These are phyloP conservation scores for Sicyos edulis DNA, from an alignment of 306 rosid genomes.

Conservation along the genomic window DNA sequence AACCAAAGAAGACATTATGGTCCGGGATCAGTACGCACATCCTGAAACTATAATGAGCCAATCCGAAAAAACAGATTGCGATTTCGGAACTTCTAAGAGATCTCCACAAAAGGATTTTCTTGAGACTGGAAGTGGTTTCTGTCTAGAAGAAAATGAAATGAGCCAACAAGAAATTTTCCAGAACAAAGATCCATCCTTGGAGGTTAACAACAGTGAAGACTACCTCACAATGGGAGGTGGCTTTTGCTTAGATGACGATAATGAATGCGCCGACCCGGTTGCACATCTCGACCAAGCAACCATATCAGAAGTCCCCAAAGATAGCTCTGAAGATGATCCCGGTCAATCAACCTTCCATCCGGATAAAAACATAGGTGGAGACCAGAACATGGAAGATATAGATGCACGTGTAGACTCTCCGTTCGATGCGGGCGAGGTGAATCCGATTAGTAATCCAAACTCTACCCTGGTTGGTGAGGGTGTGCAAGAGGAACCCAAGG, in stretches of 20 bases:
- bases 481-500: constrained; percentile 27
- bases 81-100: constrained; percentile 22
- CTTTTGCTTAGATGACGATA: constrained; percentile 46
- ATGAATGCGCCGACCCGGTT: constrained; percentile 24
- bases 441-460: constrained; percentile 20
- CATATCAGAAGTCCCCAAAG: constrained; percentile 11
- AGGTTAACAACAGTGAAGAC: constrained; percentile 29
- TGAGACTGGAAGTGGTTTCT: constrained; percentile 39
- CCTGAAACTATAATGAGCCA: constrained; percentile 28
- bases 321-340: constrained; percentile 22
- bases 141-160: constrained; percentile 31
- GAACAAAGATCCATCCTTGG: constrained; percentile 18
- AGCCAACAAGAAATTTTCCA: constrained; percentile 24
- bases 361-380: constrained; percentile 11
- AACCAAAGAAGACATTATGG: constrained; percentile 25
- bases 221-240: constrained; percentile 56
- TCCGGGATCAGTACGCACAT: constrained; percentile 14
- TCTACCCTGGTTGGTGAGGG: constrained; percentile 23
- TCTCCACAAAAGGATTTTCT: constrained; percentile 26
- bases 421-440: background rate
- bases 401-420: background rate
- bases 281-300: constrained; percentile 23
- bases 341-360: constrained; percentile 24
- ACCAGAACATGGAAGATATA: background rate
- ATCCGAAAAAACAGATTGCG: constrained; percentile 25